These are phyloP conservation scores for Chaetoceros tenuissimus DNA, from an alignment of 108 stramenopile genomes.

Conservation along the genomic window DNA sequence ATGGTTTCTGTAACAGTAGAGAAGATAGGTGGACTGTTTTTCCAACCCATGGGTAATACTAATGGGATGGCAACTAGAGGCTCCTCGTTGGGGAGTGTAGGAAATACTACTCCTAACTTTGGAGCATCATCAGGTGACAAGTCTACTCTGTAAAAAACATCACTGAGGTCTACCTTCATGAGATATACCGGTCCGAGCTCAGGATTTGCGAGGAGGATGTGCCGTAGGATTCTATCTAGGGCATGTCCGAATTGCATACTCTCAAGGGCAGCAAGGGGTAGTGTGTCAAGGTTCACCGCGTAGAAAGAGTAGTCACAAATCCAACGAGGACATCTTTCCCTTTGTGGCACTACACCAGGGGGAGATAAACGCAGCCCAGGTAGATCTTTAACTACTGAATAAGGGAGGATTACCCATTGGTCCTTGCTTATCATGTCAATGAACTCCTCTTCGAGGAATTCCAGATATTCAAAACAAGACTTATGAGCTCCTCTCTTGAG, in stretches of 20 bases:
- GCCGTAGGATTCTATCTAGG: constrained; percentile 4
- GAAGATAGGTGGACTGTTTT: constrained; percentile 10
- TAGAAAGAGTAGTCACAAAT: constrained; percentile 10
- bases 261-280: constrained; percentile 10
- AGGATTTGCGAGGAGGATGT: constrained; percentile 6
- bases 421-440: constrained; percentile 12
- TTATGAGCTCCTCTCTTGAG: constrained; percentile 13
- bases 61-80: no score
- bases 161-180: constrained; percentile 14
- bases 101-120: constrained; percentile 18
- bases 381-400: constrained; percentile 3
- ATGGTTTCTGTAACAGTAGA: constrained; percentile 7
- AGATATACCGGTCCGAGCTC: constrained; percentile 11
- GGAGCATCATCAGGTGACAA: constrained; percentile 16
- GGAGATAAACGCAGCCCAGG: constrained; percentile 16
- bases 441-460: constrained; percentile 18
- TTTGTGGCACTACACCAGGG: constrained; percentile 23
- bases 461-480: constrained; percentile 2
- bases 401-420: constrained; percentile 28
- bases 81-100: background rate
- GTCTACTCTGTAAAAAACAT: constrained; percentile 24
- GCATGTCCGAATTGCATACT: constrained; percentile 13
- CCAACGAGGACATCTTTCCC: constrained; percentile 3
- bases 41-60: no score
- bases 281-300: constrained; percentile 11